phyloP scores from a whole-genome alignment of 768 basidiomycete genomes.

The Lactifluus subvellereus region DNA sequence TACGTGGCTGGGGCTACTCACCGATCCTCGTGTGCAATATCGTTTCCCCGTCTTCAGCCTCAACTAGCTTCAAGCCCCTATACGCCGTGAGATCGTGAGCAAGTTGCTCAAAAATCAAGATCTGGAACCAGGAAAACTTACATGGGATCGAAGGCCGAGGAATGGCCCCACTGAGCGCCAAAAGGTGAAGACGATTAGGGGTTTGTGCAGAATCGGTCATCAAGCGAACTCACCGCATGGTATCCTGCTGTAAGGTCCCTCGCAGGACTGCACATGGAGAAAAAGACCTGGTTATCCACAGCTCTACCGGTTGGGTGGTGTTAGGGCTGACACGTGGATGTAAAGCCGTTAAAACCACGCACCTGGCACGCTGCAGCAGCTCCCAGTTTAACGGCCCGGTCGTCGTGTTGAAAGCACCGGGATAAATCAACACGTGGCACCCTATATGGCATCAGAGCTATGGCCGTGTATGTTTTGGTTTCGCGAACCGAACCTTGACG shows the following conservation, averaged over 20 bases:
- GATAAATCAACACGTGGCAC: conserved; percentile 85
- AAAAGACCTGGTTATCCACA: conserved; percentile 94
- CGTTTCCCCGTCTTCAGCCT: conserved; percentile 70
- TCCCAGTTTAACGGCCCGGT: conserved; percentile 98
- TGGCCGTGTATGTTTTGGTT: not conserved
- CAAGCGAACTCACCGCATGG: conserved; percentile 61
- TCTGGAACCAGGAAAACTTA: conserved; percentile 34
- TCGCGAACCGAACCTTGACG: conserved; percentile 64
- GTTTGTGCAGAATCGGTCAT: not conserved
- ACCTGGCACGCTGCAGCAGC: conserved; percentile 80
- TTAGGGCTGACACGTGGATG: not conserved
- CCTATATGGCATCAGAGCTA: conserved; percentile 39
- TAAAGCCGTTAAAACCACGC: conserved; percentile 10
- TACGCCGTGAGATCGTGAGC: not conserved
- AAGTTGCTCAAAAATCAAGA: conserved; percentile 12
- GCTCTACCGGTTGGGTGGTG: conserved; percentile 51
- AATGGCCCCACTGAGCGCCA: conserved; percentile 74
- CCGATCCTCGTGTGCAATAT: conserved; percentile 81
- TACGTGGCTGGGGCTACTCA: conserved; percentile 34
- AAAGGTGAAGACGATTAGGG: not conserved
- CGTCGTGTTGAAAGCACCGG: conserved; percentile 91
- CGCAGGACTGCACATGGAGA: conserved; percentile 95
- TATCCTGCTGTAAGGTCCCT: conserved; percentile 76
- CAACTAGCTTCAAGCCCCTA: conserved; percentile 69
- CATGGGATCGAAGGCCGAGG: conserved; percentile 88